phyloP scores from a whole-genome alignment of 176 grass and related monocot genomes.

The Tillandsia leiboldiana region DNA sequence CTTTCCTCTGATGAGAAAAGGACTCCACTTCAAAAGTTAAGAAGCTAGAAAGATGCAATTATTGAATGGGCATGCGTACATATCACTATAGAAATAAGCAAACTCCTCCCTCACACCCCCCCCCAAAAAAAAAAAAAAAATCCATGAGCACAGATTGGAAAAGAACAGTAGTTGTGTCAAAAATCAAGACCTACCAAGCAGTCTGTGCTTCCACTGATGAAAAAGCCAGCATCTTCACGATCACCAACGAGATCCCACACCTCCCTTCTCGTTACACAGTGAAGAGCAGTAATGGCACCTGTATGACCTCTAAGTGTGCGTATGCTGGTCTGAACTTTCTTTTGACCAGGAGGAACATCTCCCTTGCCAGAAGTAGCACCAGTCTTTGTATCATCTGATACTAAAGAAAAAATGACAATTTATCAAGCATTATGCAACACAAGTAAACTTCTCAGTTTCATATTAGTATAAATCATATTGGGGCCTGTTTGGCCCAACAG shows the following conservation, averaged over 20 bases:
- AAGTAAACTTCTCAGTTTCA: neutral
- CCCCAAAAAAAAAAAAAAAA: too few species aligned
- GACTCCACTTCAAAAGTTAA: too few species aligned
- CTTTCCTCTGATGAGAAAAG: too few species aligned
- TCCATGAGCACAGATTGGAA: too few species aligned
- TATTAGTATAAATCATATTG: too few species aligned
- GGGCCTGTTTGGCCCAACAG: too few species aligned
- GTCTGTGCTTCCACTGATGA: constrained; percentile 99
- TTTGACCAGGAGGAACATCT: constrained; percentile 51
- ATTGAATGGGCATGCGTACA: too few species aligned
- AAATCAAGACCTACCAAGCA: constrained; percentile 49
- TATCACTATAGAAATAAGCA: too few species aligned
- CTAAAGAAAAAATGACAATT: neutral
- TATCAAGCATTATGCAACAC: neutral
- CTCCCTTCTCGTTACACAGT: constrained; percentile 87
- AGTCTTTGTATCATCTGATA: constrained; percentile 53
- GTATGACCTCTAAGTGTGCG: constrained; percentile 95
- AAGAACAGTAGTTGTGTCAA: neutral
- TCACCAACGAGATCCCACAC: constrained; percentile 99
- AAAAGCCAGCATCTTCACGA: constrained; percentile 99
- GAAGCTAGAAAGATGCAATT: too few species aligned
- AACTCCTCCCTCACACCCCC: too few species aligned
- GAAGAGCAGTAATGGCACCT: constrained; percentile 88
- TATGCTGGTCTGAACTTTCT: constrained; percentile 90
- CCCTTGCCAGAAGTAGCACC: constrained; percentile 45